Percentiles rank a stretch among this genome's conserved stretches.
Evolutionary conservation across 2,329 filamentous ascomycete species (phyloP).

Genomic region (Waltergamsia citrina): DNA sequence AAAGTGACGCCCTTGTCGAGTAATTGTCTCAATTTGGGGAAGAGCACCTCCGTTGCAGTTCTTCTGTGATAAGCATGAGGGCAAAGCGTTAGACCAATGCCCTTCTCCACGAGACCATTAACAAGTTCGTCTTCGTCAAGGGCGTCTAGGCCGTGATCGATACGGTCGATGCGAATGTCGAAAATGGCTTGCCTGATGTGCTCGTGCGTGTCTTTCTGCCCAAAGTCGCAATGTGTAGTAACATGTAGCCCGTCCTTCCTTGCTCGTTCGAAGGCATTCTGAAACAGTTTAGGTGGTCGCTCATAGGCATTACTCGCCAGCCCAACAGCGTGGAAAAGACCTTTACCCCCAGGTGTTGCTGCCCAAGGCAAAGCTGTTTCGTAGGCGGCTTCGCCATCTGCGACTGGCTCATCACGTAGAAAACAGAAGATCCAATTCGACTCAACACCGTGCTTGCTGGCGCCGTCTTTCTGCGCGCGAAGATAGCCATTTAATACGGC

Average conservation of each 20-base stretch:
- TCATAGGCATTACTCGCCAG: slow-evolving; percentile 35
- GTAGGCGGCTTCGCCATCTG: slow-evolving; percentile 60
- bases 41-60: slow-evolving; percentile 29
- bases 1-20: slow-evolving; percentile 54
- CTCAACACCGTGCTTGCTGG: slow-evolving; percentile 2
- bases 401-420: slow-evolving; percentile 57
- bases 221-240: slow-evolving; percentile 41
- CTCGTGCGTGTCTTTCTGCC: slow-evolving; percentile 32
- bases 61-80: slow-evolving; percentile 28
- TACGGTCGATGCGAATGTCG: slow-evolving; percentile 50
- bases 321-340: slow-evolving; percentile 32
- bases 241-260: slow-evolving; percentile 30
- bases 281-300: slow-evolving; percentile 32
- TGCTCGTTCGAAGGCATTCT: slow-evolving; percentile 24
- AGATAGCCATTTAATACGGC: slow-evolving; percentile 54
- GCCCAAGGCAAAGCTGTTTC: slow-evolving; percentile 21
- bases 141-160: slow-evolving; percentile 65
- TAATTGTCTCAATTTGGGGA: slow-evolving; percentile 37
- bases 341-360: slow-evolving; percentile 7
- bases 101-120: slow-evolving; percentile 40
- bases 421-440: slow-evolving; percentile 62
- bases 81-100: slow-evolving; percentile 58
- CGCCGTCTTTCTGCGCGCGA: slow-evolving; percentile 37
- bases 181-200: slow-evolving; percentile 39
- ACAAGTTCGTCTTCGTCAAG: slow-evolving; percentile 50